Base-by-base conservation (phyloP, 306 rosid species). In the Acacia acuminata region DNA sequence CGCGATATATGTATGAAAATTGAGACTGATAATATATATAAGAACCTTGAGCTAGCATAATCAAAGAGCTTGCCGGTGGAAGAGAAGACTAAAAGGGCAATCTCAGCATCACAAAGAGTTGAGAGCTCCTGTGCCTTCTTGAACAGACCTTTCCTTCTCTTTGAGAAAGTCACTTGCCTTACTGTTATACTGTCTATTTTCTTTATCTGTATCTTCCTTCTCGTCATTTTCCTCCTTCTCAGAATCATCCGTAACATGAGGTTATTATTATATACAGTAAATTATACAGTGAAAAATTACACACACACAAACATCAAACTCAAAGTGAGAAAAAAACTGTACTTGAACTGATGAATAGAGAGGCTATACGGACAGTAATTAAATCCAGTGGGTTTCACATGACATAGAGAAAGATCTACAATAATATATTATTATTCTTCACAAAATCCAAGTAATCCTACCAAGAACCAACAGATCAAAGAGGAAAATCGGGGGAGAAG, bases 151-250 rank as follows among this genome's bases (percentile, higher is more conserved):
- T 42, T 85, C 55, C 83, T 85, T 40, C 86, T 82, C 72, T 78
- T 85, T 1, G 88, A 85, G 71, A 85, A 85, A 4, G 86, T 83
- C 44, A 85, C 88, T 51, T 85, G 88, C 73, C 88, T 85, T 24
- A 84, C 84, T 1, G 86, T 77, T 60, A 50, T 55, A 53, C 47
- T 85, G 36, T 86, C 88, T 9, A 82, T 82, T 77, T 74, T 86
- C 86, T 75, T 79, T 20, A 85, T 85, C 79, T 48, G 71, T 55
- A 85, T 85, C 75, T 85, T 85, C 84, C 72, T 79, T 47, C 88
- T 68, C 3, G 86, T 79, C 88, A 85, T 85, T 68, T 50, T 48
- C 48, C 72, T 30, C 7, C 43, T 17, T 64, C 69, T 32, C 30
- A 19, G 2, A 42, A 71, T 38, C 74, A 40, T 20, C 51, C 30